Percentiles rank a stretch among this genome's conserved stretches.
phyloP scores from a whole-genome alignment of 2,329 filamentous ascomycete genomes.

The Fusarium sterilihyphosum region DNA sequence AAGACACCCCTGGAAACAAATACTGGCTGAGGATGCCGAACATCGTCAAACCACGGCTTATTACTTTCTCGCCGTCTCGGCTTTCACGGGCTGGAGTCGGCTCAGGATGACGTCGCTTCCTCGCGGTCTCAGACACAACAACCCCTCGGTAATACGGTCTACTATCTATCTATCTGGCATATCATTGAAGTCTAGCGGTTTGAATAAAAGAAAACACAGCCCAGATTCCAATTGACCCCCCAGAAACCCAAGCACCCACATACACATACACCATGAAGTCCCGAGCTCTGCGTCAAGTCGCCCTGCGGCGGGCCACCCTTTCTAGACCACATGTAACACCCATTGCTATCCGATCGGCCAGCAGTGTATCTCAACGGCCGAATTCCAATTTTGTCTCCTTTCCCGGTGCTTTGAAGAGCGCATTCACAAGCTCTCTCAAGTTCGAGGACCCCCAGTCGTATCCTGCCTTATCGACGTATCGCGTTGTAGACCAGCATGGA shows the following conservation, averaged over 20 bases:
- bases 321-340: slow-evolving; percentile 34
- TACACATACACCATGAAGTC: slow-evolving; percentile 46
- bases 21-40: slow-evolving; percentile 29
- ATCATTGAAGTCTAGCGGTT: slow-evolving; percentile 4
- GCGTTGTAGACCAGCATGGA: slow-evolving; percentile 90
- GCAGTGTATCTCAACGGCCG: slow-evolving; percentile 65
- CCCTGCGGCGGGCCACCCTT: slow-evolving; percentile 42
- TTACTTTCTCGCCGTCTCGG: slow-evolving; percentile 39
- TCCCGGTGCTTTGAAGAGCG: slow-evolving; percentile 93
- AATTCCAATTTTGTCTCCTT: slow-evolving; percentile 73
- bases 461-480: slow-evolving; percentile 87
- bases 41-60: slow-evolving; percentile 43
- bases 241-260: background rate
- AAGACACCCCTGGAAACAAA: background rate
- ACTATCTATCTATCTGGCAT: slow-evolving; percentile 16
- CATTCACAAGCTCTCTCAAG: slow-evolving; percentile 82
- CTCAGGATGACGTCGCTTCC: slow-evolving; percentile 46
- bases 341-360: slow-evolving; percentile 50
- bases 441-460: slow-evolving; percentile 80
- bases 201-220: slow-evolving; percentile 16
- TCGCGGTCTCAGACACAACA: slow-evolving; percentile 29
- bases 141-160: slow-evolving; percentile 38
- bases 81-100: slow-evolving; percentile 46
- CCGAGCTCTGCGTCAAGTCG: slow-evolving; percentile 45
- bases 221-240: background rate